Evolutionary conservation across 2,329 filamentous ascomycete genomes (phyloP), one percentile per base, ranked within the genome.

Genomic region (Colletotrichum lini): DNA sequence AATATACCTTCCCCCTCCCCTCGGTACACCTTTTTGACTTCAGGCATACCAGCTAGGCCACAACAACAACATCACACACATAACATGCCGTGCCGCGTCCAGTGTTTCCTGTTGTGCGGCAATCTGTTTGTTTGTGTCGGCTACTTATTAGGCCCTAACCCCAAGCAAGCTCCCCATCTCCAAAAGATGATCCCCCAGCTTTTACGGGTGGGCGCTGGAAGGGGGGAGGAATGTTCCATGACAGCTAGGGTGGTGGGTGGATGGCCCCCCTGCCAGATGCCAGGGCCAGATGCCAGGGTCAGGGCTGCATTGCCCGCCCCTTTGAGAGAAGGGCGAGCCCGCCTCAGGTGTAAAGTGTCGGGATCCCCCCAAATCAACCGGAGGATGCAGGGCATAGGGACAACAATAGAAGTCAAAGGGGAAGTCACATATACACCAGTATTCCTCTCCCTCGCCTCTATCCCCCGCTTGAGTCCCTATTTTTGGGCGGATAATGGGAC

Each of bases 181-280:
- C 58, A 50, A 50, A 35, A 58, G 65, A 54, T 40, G 23, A 59
- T 65, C 66, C 66, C 45, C 70, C 70, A 49, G 70, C 54, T 70
- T 65, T 66, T 45, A 61, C 44, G 65, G 68, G 64, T 56, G 67
- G 54, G 58, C 42, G 42, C 56, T 63, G 66, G 54, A 64, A 64
- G 49, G 61, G 54, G 61, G 49, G 66, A 70, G 66, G 70, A 72
- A 72, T 70, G 70, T 72, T 72, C 70, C 70, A 72, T 72, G 63
- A 57, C 64, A 71, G 54, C 54, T 54, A 40, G 67, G 61, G 68
- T 35, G 30, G 30, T 35, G 30, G 30, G 30, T 9, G 30, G 8
- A 9, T 35, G 30, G 30, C 52, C 42, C 54, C 44, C 47, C 15
- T 65, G 57, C 64, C 16, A 53, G 50, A 3, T 35, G 21, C 50